Conservation (phyloP, 2,329 filamentous ascomycete species). For the Neopestalotiopsis rosae region DNA sequence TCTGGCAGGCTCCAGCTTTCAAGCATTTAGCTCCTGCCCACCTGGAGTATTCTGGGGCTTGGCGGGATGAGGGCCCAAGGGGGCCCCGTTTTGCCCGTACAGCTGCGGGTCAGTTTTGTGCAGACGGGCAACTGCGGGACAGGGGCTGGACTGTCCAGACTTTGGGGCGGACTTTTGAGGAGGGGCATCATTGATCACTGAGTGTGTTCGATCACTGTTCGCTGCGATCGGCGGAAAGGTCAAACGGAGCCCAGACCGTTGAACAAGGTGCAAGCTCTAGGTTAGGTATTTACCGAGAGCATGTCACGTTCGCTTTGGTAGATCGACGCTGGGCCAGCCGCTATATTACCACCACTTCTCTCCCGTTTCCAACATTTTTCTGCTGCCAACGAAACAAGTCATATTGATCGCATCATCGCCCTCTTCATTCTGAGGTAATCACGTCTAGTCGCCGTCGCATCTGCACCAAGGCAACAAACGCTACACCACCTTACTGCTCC, state of each 20-base stretch:
- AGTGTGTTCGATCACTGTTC: background rate
- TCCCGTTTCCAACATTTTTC: background rate
- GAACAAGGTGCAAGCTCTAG: background rate
- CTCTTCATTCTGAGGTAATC: background rate
- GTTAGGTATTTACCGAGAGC: background rate
- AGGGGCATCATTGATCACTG: background rate
- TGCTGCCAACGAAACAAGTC: too few species aligned
- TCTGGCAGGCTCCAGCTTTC: background rate
- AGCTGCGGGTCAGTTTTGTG: background rate
- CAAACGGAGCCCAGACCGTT: slow-evolving; percentile 13
- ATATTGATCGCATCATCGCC: background rate
- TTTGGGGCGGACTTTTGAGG: background rate
- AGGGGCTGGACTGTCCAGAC: background rate
- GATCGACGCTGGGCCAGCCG: background rate
- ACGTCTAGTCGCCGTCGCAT: background rate
- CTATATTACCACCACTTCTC: background rate
- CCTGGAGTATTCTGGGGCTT: slow-evolving; percentile 11
- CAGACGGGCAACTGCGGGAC: background rate
- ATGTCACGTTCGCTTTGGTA: background rate
- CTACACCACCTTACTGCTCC: background rate
- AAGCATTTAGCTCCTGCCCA: slow-evolving; percentile 8
- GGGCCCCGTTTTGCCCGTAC: background rate
- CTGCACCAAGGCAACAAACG: background rate
- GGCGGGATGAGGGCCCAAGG: background rate
- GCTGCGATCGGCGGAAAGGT: slow-evolving; percentile 13